Evolutionary conservation across 768 basidiomycete species (phyloP).

Genomic region (Leccinum disarticulatum): DNA sequence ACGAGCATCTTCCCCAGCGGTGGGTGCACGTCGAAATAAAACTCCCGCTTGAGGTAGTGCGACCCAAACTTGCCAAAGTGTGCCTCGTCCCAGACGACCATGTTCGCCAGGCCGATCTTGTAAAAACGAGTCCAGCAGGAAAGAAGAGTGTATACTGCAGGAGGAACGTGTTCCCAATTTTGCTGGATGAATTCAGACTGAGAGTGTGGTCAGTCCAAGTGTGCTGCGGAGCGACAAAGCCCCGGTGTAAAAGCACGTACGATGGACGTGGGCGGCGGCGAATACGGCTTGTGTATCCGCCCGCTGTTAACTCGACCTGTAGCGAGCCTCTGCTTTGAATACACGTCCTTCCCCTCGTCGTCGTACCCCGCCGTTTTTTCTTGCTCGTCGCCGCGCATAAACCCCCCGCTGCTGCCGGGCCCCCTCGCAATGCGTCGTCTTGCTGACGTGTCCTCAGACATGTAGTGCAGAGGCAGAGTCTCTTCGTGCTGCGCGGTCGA

Average conservation of each 20-base stretch:
- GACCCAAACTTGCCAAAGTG: slow-evolving; percentile 99
- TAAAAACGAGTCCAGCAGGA: slow-evolving; percentile 95
- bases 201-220: neutral
- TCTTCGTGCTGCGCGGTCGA: slow-evolving; percentile 34
- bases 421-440: slow-evolving; percentile 45
- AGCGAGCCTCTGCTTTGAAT: slow-evolving; percentile 45
- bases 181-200: slow-evolving; percentile 77
- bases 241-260: slow-evolving; percentile 36
- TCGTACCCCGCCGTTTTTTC: slow-evolving; percentile 40
- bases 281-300: slow-evolving; percentile 54
- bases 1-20: slow-evolving; percentile 99
- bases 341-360: slow-evolving; percentile 69
- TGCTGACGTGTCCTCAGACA: slow-evolving; percentile 48
- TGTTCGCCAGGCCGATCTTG: slow-evolving; percentile 80
- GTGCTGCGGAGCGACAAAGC: slow-evolving; percentile 10
- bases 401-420: slow-evolving; percentile 33
- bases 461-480: slow-evolving; percentile 51
- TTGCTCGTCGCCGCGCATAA: slow-evolving; percentile 27
- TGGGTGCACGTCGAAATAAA: slow-evolving; percentile 99
- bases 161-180: slow-evolving; percentile 76
- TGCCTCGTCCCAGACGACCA: slow-evolving; percentile 98
- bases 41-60: slow-evolving; percentile 97
- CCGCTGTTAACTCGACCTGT: slow-evolving; percentile 52
- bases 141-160: slow-evolving; percentile 86
- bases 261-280: slow-evolving; percentile 66